Percentiles rank a stretch among this genome's conserved stretches.
phyloP scores from a whole-genome alignment of 371 early-diverging fungal species.

The Rhizomucor pusillus region DNA sequence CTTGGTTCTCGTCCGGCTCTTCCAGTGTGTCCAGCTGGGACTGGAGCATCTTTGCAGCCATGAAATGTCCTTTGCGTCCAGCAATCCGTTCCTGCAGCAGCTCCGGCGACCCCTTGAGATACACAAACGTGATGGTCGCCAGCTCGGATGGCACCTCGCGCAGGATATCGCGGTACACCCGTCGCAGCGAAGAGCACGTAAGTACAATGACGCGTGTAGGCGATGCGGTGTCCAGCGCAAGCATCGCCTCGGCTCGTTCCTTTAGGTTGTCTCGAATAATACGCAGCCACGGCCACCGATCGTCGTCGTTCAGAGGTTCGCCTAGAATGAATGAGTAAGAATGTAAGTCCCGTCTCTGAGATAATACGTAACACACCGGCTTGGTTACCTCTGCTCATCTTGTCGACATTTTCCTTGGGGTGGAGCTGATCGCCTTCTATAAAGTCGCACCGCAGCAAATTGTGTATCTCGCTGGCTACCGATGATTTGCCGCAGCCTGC shows the following conservation, averaged over 20 bases:
- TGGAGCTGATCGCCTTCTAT: slow-evolving; percentile 68
- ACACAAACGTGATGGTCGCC: slow-evolving; percentile 52
- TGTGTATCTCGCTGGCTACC: slow-evolving; percentile 46
- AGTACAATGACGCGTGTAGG: slow-evolving; percentile 40
- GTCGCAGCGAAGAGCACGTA: slow-evolving; percentile 63
- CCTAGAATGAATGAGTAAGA: slow-evolving; percentile 27
- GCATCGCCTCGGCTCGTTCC: slow-evolving; percentile 9
- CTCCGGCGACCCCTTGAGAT: slow-evolving; percentile 50
- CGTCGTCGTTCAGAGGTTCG: slow-evolving; percentile 58
- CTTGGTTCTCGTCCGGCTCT: slow-evolving; percentile 49
- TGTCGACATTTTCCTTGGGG: slow-evolving; percentile 49
- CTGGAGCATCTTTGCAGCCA: slow-evolving; percentile 51
- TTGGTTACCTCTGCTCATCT: slow-evolving; percentile 55
- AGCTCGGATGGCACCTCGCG: slow-evolving; percentile 30
- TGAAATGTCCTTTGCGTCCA: slow-evolving; percentile 53
- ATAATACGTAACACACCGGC: no score
- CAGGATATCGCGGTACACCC: slow-evolving; percentile 61
- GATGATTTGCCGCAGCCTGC: slow-evolving; percentile 65
- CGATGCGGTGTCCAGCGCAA: slow-evolving; percentile 4
- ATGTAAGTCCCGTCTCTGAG: background rate
- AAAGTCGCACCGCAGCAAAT: slow-evolving; percentile 37
- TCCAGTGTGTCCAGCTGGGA: slow-evolving; percentile 64
- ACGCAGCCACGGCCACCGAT: slow-evolving; percentile 67
- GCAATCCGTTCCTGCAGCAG: slow-evolving; percentile 47
- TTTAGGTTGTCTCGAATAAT: slow-evolving; percentile 31